These are phyloP conservation scores for Adiantum capillusveneris DNA, from an alignment of 75 land plant species.

Conservation along the genomic window DNA sequence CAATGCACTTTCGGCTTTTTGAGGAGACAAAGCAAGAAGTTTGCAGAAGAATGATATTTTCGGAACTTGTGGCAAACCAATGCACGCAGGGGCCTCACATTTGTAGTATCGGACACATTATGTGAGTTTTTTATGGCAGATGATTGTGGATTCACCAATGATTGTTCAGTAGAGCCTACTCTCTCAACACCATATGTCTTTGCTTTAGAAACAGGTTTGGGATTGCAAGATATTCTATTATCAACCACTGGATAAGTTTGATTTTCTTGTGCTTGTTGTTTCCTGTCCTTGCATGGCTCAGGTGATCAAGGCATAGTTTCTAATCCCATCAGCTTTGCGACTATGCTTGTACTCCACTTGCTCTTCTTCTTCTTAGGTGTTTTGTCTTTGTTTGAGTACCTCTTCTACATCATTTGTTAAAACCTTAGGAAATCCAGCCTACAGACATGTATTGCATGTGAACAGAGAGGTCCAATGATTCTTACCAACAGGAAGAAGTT, in stretches of 20 bases:
- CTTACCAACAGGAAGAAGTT: constrained; percentile 50
- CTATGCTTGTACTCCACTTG: constrained; percentile 63
- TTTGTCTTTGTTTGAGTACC: constrained; percentile 2
- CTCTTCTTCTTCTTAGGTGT: constrained; percentile 24
- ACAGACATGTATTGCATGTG: constrained; percentile 73
- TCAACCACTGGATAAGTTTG: neutral
- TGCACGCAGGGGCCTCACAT: neutral
- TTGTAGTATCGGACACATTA: neutral
- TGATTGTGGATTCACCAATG: no score
- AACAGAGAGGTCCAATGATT: constrained; percentile 4
- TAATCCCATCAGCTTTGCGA: constrained; percentile 90
- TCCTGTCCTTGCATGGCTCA: constrained; percentile 15
- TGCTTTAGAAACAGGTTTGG: no score
- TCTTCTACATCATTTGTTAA: constrained; percentile 5
- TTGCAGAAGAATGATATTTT: neutral
- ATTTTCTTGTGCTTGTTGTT: neutral
- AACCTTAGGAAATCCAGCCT: constrained; percentile 56
- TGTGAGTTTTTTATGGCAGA: neutral
- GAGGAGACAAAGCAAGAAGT: constrained; percentile 18
- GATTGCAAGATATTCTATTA: neutral
- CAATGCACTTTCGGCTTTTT: constrained; percentile 18
- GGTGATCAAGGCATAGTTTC: constrained; percentile 67
- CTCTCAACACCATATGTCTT: no score
- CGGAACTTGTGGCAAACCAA: neutral
- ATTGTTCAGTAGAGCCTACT: no score